Percentiles rank a stretch among this genome's conserved stretches.
phyloP scores from a whole-genome alignment of 768 basidiomycete species.

The Leccinum incarnatum region DNA sequence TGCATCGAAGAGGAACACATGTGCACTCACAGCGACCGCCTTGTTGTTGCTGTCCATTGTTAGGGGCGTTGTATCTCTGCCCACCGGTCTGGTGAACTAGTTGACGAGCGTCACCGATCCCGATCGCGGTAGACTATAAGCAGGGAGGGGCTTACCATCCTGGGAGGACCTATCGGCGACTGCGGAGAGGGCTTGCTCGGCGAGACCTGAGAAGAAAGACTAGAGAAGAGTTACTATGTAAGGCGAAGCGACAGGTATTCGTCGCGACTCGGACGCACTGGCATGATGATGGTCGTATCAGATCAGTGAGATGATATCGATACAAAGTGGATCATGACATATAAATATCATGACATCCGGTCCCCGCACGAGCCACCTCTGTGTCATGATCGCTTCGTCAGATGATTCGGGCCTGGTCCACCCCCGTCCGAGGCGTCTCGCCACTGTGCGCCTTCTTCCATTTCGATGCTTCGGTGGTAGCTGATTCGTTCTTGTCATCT shows the following conservation, averaged over 20 bases:
- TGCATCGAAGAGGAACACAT: constrained; percentile 2
- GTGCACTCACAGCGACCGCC: constrained; percentile 25
- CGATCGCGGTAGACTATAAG: background rate
- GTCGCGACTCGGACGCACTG: constrained; percentile 16
- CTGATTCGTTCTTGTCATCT: background rate
- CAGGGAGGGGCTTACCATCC: constrained; percentile 6
- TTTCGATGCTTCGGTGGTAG: background rate
- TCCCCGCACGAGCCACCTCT: background rate
- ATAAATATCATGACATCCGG: background rate
- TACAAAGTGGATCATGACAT: background rate
- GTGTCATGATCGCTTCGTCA: background rate
- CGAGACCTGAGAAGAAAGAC: constrained; percentile 67
- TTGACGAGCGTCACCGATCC: constrained; percentile 5
- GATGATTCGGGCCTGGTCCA: too few relatives aligned
- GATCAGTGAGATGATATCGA: background rate
- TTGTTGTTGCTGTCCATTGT: constrained; percentile 36
- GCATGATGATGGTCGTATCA: constrained; percentile 13
- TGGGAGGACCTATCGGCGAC: constrained; percentile 19
- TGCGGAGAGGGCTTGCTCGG: constrained; percentile 60
- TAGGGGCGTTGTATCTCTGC: constrained; percentile 56
- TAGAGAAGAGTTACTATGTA: constrained; percentile 24
- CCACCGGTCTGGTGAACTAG: constrained; percentile 61
- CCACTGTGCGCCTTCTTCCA: background rate
- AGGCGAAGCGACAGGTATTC: background rate
- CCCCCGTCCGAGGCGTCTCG: too few relatives aligned